Base-by-base conservation (phyloP, 306 rosid species). In the Trifolium pratense region DNA sequence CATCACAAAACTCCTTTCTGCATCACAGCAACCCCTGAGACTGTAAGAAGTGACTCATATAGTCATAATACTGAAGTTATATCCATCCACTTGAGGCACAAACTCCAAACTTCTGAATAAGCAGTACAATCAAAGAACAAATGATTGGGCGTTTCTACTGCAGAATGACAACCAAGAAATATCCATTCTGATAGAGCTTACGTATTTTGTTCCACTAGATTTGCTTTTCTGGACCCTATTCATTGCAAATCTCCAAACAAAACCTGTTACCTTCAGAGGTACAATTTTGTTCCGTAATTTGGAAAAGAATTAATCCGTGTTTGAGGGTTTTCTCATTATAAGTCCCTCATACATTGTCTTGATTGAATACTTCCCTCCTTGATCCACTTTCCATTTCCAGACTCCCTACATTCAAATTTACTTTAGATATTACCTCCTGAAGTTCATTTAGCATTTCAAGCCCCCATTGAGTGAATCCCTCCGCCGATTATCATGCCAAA, bases 11-110 rank as follows among this genome's bases (percentile, higher is more conserved):
- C 59, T 17, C 59, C 10, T 9, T 20, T 52, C 59, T 52, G 59
- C 26, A 18, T 53, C 31, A 2, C 15, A 20, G 17, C 14, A 9
- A 53, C 59, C 59, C 31, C 29, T 20, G 59, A 9, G 20, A 10
- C 59, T 55, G 31, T 55, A 55, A 51, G 57, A 51, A 53, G 60
- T 55, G 60, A 55, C 60, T 55, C 60, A 15, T 55, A 55, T 20
- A 55, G n/a, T 55, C 60, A 55, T 55, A 20, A 45, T 45, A 55
- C 60, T 20, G 14, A 55, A 20, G 15, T 55, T 55, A 55, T 5
- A 55, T 5, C 32, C 60, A 55, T 9, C 31, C n/a, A 21, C 31
- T 55, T 9, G 60, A 20, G 52, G 14, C 16, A 45, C 15, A 16
- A 45, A n/a, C 52, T 45, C 16, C 52, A 45, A 45, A 45, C 17